These are phyloP conservation scores for Sequoia sempervirens DNA, from an alignment of 75 land plant species.

Conservation along the genomic window DNA sequence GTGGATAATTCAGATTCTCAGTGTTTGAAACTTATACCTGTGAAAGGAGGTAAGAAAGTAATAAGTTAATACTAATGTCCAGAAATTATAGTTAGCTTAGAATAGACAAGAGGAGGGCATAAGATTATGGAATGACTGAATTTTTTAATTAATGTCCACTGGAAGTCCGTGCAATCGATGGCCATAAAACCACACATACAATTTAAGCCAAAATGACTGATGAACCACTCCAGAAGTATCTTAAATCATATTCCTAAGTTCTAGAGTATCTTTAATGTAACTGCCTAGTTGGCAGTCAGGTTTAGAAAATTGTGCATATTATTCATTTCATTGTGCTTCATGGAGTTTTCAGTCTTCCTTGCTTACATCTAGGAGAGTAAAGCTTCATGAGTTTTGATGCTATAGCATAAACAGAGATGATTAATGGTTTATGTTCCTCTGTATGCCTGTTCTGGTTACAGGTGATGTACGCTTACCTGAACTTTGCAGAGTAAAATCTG, in stretches of 20 bases:
- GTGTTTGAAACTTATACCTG: not conserved
- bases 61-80: not conserved
- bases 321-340: not conserved
- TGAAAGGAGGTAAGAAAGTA: not conserved
- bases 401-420: not conserved
- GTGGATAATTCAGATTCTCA: not conserved
- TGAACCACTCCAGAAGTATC: not conserved
- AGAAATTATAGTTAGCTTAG: not conserved
- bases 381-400: not conserved
- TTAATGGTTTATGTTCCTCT: not conserved
- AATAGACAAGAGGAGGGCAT: not conserved
- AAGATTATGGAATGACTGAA: not conserved
- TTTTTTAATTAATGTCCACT: not conserved
- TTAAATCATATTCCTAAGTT: not conserved
- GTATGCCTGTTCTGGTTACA: not conserved
- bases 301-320: not conserved
- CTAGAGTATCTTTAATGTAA: not conserved
- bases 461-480: not conserved
- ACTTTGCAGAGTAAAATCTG: slow-evolving; percentile 1
- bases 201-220: not conserved
- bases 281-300: not conserved
- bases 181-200: not conserved
- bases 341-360: not conserved
- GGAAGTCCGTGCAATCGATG: not conserved
- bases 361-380: no score